Base-by-base conservation (phyloP, 2,329 filamentous ascomycete species). In the Aspergillus neotritici region DNA sequence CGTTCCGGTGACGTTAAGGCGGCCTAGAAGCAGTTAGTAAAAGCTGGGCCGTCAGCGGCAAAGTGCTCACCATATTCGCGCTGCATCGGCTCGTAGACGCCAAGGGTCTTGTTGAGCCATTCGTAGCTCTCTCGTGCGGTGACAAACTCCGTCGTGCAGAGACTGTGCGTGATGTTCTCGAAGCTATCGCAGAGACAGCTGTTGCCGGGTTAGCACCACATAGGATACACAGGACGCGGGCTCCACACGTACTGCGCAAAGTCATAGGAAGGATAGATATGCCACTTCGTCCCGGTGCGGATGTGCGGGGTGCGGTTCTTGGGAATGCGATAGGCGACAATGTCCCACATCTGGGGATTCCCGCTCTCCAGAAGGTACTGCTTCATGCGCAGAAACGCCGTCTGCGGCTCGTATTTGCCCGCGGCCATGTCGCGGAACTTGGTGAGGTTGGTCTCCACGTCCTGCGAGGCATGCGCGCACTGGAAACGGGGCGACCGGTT, bases 271-370 rank as follows among this genome's bases (percentile, higher is more conserved):
- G 93, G 93, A 64, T 95, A 96, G 50, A 96, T 94, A 66, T 82
- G 84, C 89, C 90, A 97, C 61, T 84, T 82, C 51, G 79, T 73
- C 25, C 86, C 87, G 0, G 90, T 94, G 30, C 87, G 79, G 66
- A 72, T 55, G 49, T 62, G 62, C 4, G 40, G 44, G 12, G 37
- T 42, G 39, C 53, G 48, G 54, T 61, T 59, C 43, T 86, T 82
- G 57, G 88, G 77, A 43, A 97, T 83, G 48, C 91, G 82, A 67
- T 95, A 97, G 12, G 91, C 91, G 2, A 87, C 86, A 41, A 95
- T 70, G 73, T 97, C 91, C 91, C 91, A 96, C 86, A 95, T 90
- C 67, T 94, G 87, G 5, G 90, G 89, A 64, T 96, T 96, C 25
- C 84, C 83, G 56, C 84, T 83, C 39, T 80, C 79, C n/a, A 83